These are phyloP conservation scores for Lipomyces spencermartinsiae DNA, from an alignment of 805 yeast genomes.

Conservation along the genomic window DNA sequence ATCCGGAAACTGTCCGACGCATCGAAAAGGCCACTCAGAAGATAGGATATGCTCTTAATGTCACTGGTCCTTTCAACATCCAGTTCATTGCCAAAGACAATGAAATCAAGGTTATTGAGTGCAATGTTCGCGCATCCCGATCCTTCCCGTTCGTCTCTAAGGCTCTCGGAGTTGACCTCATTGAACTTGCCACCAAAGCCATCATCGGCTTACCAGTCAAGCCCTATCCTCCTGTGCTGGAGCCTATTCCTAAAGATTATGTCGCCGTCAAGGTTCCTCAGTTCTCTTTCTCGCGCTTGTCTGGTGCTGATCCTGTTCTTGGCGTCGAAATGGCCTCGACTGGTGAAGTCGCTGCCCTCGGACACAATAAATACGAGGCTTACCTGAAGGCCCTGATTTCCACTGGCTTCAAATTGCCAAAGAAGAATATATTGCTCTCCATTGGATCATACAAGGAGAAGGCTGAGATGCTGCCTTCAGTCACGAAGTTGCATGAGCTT, in stretches of 20 bases:
- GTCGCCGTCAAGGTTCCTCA: conserved; percentile 97
- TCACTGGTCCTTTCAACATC: conserved; percentile 97
- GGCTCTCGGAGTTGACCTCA: conserved; percentile 94
- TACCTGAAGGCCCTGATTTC: conserved; percentile 92
- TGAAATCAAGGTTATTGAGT: conserved; percentile 96
- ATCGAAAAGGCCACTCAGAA: conserved; percentile 95
- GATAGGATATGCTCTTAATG: conserved; percentile 91
- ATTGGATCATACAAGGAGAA: conserved; percentile 98
- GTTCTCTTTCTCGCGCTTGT: conserved; percentile 93
- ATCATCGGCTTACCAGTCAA: conserved; percentile 84
- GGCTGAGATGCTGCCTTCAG: conserved; percentile 88
- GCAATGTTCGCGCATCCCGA: conserved; percentile 99
- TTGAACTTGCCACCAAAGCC: conserved; percentile 97
- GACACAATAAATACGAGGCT: conserved; percentile 95
- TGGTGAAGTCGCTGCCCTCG: conserved; percentile 98
- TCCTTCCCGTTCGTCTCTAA: conserved; percentile 98
- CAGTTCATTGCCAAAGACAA: conserved; percentile 96
- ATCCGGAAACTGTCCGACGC: conserved; percentile 84
- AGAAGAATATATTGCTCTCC: conserved; percentile 90
- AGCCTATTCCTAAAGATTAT: conserved; percentile 72
- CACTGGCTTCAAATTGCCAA: conserved; percentile 93
- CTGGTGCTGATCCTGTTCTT: conserved; percentile 97
- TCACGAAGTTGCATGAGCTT: conserved; percentile 75
- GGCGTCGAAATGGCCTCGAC: conserved; percentile 99
- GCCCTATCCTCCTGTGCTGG: conserved; percentile 87